Percentiles rank a stretch among this genome's conserved stretches.
Evolutionary conservation across 2,329 filamentous ascomycete genomes (phyloP).

Genomic region (Botrytis deweyae): DNA sequence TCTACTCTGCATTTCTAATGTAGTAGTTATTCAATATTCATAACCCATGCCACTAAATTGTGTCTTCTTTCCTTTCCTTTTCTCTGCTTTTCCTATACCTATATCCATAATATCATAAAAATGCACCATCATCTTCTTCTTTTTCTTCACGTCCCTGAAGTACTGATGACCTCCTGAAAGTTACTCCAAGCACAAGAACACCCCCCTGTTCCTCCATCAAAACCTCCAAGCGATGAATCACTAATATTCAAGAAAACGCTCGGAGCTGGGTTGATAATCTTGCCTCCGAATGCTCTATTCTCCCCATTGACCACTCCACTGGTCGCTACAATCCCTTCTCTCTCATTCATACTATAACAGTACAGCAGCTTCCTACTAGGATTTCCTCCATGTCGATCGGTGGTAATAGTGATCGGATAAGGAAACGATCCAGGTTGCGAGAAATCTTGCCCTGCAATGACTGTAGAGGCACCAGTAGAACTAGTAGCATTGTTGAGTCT

Average conservation of each 20-base stretch:
- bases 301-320: slow-evolving; percentile 50
- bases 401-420: slow-evolving; percentile 60
- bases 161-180: slow-evolving; percentile 29
- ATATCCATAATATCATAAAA: slow-evolving; percentile 7
- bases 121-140: slow-evolving; percentile 1
- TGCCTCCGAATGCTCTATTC: slow-evolving; percentile 51
- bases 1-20: slow-evolving; percentile 13
- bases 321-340: slow-evolving; percentile 47
- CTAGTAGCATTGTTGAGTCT: slow-evolving; percentile 42
- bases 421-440: slow-evolving; percentile 57
- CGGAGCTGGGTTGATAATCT: slow-evolving; percentile 52
- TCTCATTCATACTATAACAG: slow-evolving; percentile 51
- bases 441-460: slow-evolving; percentile 36
- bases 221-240: slow-evolving; percentile 54
- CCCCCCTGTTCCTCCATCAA: slow-evolving; percentile 62
- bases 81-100: background rate
- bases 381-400: slow-evolving; percentile 63
- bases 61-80: background rate
- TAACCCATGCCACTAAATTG: slow-evolving; percentile 9
- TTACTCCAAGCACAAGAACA: slow-evolving; percentile 64
- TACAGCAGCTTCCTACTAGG: slow-evolving; percentile 53
- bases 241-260: slow-evolving; percentile 35
- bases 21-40: slow-evolving; percentile 12
- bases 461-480: slow-evolving; percentile 15
- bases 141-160: background rate